phyloP scores from a whole-genome alignment of 768 basidiomycete species.

The Lactarius sanguifluus region DNA sequence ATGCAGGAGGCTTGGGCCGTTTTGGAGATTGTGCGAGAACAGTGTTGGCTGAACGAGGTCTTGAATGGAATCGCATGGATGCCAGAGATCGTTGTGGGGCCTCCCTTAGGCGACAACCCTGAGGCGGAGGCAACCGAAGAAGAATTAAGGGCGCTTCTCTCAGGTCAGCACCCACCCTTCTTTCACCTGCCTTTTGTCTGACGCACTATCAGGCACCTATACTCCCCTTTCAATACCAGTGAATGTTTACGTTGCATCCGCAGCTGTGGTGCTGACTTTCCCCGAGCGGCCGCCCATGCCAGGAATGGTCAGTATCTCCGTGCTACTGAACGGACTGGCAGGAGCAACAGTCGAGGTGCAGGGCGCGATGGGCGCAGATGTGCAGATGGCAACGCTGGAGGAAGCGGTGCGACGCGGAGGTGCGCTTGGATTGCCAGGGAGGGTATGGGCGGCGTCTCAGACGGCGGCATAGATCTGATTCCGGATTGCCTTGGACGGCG shows the following conservation, averaged over 20 bases:
- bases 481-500: background rate
- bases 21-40: slow-evolving; percentile 78
- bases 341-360: slow-evolving; percentile 58
- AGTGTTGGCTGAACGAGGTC: slow-evolving; percentile 83
- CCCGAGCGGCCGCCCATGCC: slow-evolving; percentile 65
- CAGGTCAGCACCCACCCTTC: slow-evolving; percentile 44
- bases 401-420: slow-evolving; percentile 75
- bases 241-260: slow-evolving; percentile 55
- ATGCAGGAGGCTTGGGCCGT: slow-evolving; percentile 77
- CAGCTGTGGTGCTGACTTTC: slow-evolving; percentile 56
- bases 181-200: background rate
- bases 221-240: slow-evolving; percentile 68
- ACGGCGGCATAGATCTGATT: slow-evolving; percentile 13
- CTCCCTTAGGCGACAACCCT: slow-evolving; percentile 31
- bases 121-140: slow-evolving; percentile 46
- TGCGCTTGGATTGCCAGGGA: slow-evolving; percentile 63
- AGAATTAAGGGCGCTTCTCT: slow-evolving; percentile 63
- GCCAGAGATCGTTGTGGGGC: slow-evolving; percentile 45
- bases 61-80: slow-evolving; percentile 68
- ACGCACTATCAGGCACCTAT: slow-evolving; percentile 45
- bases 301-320: slow-evolving; percentile 65
- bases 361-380: slow-evolving; percentile 51
- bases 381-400: slow-evolving; percentile 55
- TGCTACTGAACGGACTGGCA: slow-evolving; percentile 57
- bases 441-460: slow-evolving; percentile 48